Evolutionary conservation across 768 basidiomycete species (phyloP).

Genomic region (Coprinopsis marcescibilis): DNA sequence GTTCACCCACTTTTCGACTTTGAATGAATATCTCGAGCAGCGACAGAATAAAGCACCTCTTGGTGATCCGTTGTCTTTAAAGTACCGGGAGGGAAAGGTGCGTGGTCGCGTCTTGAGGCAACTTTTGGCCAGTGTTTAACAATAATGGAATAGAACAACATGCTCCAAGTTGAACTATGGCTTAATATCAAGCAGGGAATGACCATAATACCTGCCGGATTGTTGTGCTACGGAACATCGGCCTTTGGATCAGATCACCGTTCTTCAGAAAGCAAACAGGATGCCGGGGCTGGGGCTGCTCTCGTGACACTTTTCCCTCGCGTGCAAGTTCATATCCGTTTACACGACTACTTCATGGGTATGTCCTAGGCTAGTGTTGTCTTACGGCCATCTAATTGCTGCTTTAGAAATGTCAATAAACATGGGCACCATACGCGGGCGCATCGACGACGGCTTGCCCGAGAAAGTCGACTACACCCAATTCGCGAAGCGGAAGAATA

Average conservation of each 20-base stretch:
- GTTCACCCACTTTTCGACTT: conserved; percentile 89
- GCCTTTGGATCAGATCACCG: background rate
- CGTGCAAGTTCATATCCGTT: conserved; percentile 68
- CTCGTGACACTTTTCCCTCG: conserved; percentile 57
- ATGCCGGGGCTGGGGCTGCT: conserved; percentile 40
- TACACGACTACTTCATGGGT: conserved; percentile 92
- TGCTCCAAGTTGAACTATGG: conserved; percentile 68
- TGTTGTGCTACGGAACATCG: conserved; percentile 52
- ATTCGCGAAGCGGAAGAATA: background rate
- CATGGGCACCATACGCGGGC: conserved; percentile 51
- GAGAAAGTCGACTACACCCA: conserved; percentile 18
- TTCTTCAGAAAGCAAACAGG: conserved; percentile 14
- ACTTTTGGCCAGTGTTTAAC: background rate
- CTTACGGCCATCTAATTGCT: background rate
- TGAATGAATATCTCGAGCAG: conserved; percentile 78
- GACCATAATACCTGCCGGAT: conserved; percentile 59
- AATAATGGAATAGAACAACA: conserved; percentile 55
- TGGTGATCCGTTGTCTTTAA: conserved; percentile 77
- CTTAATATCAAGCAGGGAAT: conserved; percentile 46
- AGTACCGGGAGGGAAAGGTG: conserved; percentile 78
- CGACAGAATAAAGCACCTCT: conserved; percentile 48
- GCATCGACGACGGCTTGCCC: conserved; percentile 41
- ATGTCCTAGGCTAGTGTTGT: conserved; percentile 3
- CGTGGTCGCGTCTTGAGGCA: too few species aligned
- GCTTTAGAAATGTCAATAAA: conserved; percentile 76